phyloP scores from a whole-genome alignment of 805 yeast species.

The Saccharomyces paradoxus region DNA sequence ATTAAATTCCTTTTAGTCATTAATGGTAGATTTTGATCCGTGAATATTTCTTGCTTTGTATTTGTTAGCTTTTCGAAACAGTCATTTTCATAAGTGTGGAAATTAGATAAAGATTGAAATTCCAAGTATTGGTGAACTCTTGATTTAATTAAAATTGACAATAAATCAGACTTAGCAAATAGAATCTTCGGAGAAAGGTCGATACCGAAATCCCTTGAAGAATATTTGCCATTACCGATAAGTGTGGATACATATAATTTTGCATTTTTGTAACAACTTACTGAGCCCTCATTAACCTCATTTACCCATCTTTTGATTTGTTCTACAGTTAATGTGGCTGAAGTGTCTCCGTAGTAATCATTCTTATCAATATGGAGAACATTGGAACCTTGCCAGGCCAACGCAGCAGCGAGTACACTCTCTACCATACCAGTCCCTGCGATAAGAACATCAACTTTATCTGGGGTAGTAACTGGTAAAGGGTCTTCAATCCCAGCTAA shows the following conservation, averaged over 20 bases:
- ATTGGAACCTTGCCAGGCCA: conserved; percentile 97
- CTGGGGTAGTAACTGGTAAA: conserved; percentile 49
- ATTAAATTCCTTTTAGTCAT: conserved; percentile 68
- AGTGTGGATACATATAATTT: conserved; percentile 69
- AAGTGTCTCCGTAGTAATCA: conserved; percentile 79
- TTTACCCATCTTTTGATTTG: conserved; percentile 79
- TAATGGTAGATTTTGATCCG: conserved; percentile 71
- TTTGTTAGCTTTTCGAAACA: conserved; percentile 77
- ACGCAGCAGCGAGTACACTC: conserved; percentile 81
- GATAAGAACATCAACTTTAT: conserved; percentile 77
- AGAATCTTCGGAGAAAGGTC: conserved; percentile 81
- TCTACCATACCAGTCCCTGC: conserved; percentile 91
- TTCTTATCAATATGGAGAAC: conserved; percentile 85
- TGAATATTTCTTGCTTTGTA: conserved; percentile 87
- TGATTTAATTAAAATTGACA: conserved; percentile 69
- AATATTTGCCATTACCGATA: conserved; percentile 34
- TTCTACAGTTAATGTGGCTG: conserved; percentile 79
- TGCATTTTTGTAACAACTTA: conserved; percentile 53
- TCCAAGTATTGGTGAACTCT: conserved; percentile 88
- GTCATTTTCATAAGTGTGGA: conserved; percentile 93
- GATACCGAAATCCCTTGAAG: conserved; percentile 71
- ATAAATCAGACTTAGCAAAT: conserved; percentile 84
- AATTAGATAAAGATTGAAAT: conserved; percentile 78
- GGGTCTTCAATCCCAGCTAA: conserved; percentile 76
- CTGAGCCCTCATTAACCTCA: conserved; percentile 44